Conservation (phyloP, 2,329 filamentous ascomycete species). For the Coniochaeta pulveracea region DNA sequence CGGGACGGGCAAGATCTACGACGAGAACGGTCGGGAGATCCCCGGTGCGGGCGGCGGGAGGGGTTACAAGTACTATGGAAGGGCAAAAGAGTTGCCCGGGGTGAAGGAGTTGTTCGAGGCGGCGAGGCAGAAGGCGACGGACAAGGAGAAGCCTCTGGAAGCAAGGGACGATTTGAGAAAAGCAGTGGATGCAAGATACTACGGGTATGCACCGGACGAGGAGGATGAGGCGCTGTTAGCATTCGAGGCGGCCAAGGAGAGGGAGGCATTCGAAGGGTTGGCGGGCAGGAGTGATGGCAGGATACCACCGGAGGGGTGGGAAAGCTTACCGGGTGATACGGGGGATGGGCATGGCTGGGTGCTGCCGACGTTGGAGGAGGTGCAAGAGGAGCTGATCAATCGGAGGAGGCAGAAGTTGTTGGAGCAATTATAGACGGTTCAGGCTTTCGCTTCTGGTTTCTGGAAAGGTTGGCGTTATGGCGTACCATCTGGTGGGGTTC, state of each 20-base stretch:
- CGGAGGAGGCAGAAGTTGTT: conserved; percentile 71
- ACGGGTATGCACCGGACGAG: conserved; percentile 87
- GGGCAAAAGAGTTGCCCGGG: conserved; percentile 79
- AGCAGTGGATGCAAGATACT: conserved; percentile 87
- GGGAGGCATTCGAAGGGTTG: conserved; percentile 64
- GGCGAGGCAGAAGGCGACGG: conserved; percentile 44
- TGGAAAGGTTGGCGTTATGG: background rate
- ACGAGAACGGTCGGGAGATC: conserved; percentile 63
- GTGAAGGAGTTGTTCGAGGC: conserved; percentile 95
- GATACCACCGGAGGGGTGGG: conserved; percentile 59
- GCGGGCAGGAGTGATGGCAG: conserved; percentile 33
- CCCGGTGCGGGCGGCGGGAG: conserved; percentile 69
- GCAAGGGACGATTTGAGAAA: conserved; percentile 58
- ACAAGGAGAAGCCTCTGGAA: conserved; percentile 52
- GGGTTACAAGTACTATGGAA: conserved; percentile 89
- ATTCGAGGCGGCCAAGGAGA: conserved; percentile 77
- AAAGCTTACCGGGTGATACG: conserved; percentile 73
- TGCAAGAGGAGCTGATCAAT: conserved; percentile 88
- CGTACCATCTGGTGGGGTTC: background rate
- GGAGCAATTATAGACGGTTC: conserved; percentile 52
- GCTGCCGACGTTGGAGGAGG: conserved; percentile 77
- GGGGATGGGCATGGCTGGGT: conserved; percentile 77
- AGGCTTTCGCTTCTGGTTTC: background rate
- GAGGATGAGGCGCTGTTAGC: conserved; percentile 72
- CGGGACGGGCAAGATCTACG: conserved; percentile 56